A percentile compares a stretch with the other conserved stretches of the same genome.
phyloP scores from a whole-genome alignment of 2,329 filamentous ascomycete genomes.

The Zymoseptoria brevis region DNA sequence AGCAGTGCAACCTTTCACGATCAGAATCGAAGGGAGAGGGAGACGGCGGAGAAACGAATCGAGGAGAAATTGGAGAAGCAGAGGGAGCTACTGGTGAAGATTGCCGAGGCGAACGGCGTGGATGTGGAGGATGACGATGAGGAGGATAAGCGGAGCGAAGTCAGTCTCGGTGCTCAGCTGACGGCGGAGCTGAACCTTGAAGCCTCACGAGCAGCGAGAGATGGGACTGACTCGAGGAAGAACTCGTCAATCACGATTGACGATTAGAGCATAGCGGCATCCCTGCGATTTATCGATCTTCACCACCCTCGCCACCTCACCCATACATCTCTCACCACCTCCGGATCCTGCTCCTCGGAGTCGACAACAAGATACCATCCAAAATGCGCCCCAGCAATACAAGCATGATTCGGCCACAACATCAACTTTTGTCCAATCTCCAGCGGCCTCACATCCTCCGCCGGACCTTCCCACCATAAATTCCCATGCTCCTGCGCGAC shows the following conservation, averaged over 20 bases:
- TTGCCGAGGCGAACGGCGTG: slow-evolving; percentile 20
- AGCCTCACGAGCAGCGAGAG: slow-evolving; percentile 12
- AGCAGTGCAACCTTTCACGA: slow-evolving; percentile 35
- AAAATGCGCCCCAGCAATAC: slow-evolving; percentile 64
- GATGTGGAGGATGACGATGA: slow-evolving; percentile 13
- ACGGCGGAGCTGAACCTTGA: slow-evolving; percentile 23
- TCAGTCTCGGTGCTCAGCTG: slow-evolving; percentile 21
- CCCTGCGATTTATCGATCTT: slow-evolving; percentile 8
- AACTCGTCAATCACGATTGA: slow-evolving; percentile 12
- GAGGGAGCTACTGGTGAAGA: slow-evolving; percentile 20
- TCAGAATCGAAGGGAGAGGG: slow-evolving; percentile 28
- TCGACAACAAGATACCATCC: slow-evolving; percentile 70
- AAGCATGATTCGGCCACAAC: slow-evolving; percentile 75
- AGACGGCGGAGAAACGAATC: slow-evolving; percentile 29
- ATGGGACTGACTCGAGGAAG: not conserved
- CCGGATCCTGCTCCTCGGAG: slow-evolving; percentile 48
- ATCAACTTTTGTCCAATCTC: slow-evolving; percentile 58
- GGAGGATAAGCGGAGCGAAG: slow-evolving; percentile 14
- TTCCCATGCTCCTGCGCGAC: slow-evolving; percentile 76
- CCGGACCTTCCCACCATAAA: slow-evolving; percentile 49
- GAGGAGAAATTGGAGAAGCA: slow-evolving; percentile 29
- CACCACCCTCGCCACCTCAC: slow-evolving; percentile 62
- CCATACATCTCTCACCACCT: slow-evolving; percentile 66
- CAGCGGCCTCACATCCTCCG: slow-evolving; percentile 40
- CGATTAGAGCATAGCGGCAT: slow-evolving; percentile 7